Conservation (phyloP, 2,329 filamentous ascomycete genomes). For the Apiospora pterosperma region DNA sequence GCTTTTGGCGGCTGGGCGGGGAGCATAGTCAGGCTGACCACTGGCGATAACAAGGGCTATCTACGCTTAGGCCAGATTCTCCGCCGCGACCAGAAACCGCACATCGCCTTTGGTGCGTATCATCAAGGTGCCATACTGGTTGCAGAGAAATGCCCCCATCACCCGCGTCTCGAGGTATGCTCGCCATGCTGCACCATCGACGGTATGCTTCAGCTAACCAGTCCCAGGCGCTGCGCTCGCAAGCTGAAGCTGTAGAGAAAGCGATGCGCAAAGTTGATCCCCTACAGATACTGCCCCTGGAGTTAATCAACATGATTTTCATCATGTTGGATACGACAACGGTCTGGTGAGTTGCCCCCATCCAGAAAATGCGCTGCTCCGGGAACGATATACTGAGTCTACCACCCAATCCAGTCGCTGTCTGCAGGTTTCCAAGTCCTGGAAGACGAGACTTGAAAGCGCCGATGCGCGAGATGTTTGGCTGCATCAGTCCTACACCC, state of each 20-base stretch:
- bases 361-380: background rate
- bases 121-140: slow-evolving; percentile 22
- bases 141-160: slow-evolving; percentile 17
- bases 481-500: slow-evolving; percentile 15
- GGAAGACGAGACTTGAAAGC: slow-evolving; percentile 16
- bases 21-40: background rate
- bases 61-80: slow-evolving; percentile 26
- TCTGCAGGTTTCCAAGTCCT: slow-evolving; percentile 21
- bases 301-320: slow-evolving; percentile 23
- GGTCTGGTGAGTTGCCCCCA: background rate
- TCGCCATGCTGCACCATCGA: too few species aligned
- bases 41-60: slow-evolving; percentile 12
- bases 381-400: background rate
- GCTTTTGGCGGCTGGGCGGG: too few species aligned
- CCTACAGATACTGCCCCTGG: slow-evolving; percentile 18
- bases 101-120: slow-evolving; percentile 18
- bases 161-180: slow-evolving; percentile 18
- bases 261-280: slow-evolving; percentile 3
- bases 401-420: slow-evolving; percentile 6
- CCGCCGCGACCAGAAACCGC: slow-evolving; percentile 13
- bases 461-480: slow-evolving; percentile 14
- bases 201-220: too few species aligned
- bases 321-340: background rate
- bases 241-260: background rate
- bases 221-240: slow-evolving; percentile 7